These are phyloP conservation scores for Pseudovirgaria hyperparasitica DNA, from an alignment of 2,329 filamentous ascomycete genomes.

Conservation along the genomic window DNA sequence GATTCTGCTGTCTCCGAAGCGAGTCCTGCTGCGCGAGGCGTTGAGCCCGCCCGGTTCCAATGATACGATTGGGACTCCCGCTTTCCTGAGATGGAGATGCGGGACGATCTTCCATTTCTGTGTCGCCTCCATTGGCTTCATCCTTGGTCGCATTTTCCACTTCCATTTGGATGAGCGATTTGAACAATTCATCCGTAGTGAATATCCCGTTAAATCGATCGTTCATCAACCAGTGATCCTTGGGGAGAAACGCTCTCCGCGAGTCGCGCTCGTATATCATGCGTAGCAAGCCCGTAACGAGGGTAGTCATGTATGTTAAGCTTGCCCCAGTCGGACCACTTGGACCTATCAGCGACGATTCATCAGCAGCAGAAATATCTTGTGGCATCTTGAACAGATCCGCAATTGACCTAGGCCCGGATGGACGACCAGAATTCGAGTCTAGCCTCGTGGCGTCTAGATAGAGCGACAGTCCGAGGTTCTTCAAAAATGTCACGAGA, in stretches of 20 bases:
- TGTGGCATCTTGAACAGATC: slow-evolving; percentile 10
- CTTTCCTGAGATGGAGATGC: too few relatives aligned
- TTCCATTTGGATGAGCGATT: too few relatives aligned
- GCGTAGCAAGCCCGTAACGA: slow-evolving; percentile 67
- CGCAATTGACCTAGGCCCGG: slow-evolving; percentile 10
- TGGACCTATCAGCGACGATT: slow-evolving; percentile 44
- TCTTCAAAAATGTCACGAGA: slow-evolving; percentile 76
- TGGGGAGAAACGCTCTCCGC: slow-evolving; percentile 66
- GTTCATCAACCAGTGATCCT: slow-evolving; percentile 91
- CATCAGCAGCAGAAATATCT: slow-evolving; percentile 15
- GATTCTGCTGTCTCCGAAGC: slow-evolving; percentile 51
- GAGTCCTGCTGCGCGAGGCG: slow-evolving; percentile 55
- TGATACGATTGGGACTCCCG: too few relatives aligned
- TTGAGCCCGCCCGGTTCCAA: slow-evolving; percentile 48
- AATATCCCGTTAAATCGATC: slow-evolving; percentile 67
- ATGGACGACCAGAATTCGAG: slow-evolving; percentile 30
- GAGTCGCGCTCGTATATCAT: slow-evolving; percentile 93
- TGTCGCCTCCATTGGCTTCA: slow-evolving; percentile 28
- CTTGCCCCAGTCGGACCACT: slow-evolving; percentile 59
- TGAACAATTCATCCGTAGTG: too few relatives aligned
- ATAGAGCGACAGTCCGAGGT: slow-evolving; percentile 77
- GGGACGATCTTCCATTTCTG: slow-evolving; percentile 22
- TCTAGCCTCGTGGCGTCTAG: slow-evolving; percentile 62
- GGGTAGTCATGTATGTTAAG: slow-evolving; percentile 63
- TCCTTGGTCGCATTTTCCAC: slow-evolving; percentile 50